Conservation (phyloP, 2,329 filamentous ascomycete genomes). For the Plenodomus biglobosus region DNA sequence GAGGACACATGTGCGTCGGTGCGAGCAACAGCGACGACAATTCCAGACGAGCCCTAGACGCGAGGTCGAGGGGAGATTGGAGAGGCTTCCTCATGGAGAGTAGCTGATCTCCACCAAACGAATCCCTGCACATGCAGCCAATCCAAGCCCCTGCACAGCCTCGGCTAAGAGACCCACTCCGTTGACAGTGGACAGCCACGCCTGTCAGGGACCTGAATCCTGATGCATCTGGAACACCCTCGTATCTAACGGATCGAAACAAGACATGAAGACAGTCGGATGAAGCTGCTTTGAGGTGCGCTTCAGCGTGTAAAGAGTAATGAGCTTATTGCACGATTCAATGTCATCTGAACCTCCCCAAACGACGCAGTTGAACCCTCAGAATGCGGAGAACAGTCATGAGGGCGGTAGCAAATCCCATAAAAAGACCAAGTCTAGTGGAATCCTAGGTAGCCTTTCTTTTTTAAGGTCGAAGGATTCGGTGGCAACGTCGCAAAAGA, state of each 20-base stretch:
- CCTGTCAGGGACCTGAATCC: neutral
- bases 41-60: constrained; percentile 16
- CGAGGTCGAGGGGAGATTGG: constrained; percentile 16
- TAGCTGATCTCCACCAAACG: neutral
- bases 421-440: constrained; percentile 60
- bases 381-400: constrained; percentile 3
- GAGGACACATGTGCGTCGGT: constrained; percentile 14
- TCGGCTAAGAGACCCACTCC: neutral
- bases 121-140: neutral
- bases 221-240: too few relatives aligned
- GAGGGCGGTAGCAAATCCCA: constrained; percentile 5
- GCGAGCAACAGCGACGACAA: constrained; percentile 14
- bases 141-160: constrained; percentile 10
- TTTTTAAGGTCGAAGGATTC: constrained; percentile 15
- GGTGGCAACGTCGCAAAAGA: constrained; percentile 11
- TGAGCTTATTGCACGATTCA: neutral
- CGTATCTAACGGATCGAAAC: neutral
- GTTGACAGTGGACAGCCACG: neutral
- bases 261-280: neutral
- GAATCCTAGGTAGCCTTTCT: constrained; percentile 61
- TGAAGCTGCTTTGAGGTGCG: neutral
- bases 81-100: neutral
- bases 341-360: neutral
- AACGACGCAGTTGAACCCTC: neutral
- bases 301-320: neutral